phyloP scores from a whole-genome alignment of 192 early-diverging fungal genomes.

The Coemansia asiatica region DNA sequence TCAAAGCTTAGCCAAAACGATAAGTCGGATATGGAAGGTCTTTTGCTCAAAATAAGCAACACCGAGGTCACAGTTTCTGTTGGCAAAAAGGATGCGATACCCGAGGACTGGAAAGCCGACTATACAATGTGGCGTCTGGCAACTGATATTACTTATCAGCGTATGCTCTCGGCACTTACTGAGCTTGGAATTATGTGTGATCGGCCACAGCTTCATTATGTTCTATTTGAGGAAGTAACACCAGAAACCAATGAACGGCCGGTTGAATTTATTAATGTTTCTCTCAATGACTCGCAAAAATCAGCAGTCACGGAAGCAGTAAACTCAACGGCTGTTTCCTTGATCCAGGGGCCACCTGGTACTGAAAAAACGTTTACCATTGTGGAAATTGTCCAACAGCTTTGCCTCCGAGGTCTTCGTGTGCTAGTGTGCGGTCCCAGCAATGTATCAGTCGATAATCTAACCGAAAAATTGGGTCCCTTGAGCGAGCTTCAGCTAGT shows the following conservation, averaged over 20 bases:
- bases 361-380: conserved; percentile 88
- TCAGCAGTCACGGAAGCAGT: conserved; percentile 66
- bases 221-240: conserved; percentile 48
- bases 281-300: conserved; percentile 69
- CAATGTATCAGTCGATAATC: conserved; percentile 86
- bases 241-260: background rate
- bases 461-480: conserved; percentile 75
- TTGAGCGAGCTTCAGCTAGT: conserved; percentile 64
- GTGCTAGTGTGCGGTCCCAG: conserved; percentile 87
- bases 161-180: conserved; percentile 48
- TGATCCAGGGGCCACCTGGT: conserved; percentile 85
- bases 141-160: conserved; percentile 26
- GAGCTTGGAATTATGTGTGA: conserved; percentile 20
- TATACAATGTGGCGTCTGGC: conserved; percentile 2
- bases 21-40: conserved; percentile 2
- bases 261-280: conserved; percentile 58
- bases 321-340: conserved; percentile 61
- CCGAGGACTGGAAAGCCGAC: background rate
- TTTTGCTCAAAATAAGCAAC: background rate
- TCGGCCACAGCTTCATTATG: conserved; percentile 37
- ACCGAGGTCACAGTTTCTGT: background rate
- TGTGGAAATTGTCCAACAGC: conserved; percentile 81
- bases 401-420: conserved; percentile 59
- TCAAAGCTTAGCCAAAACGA: background rate
- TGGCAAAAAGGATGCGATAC: background rate